Evolutionary conservation across 2,329 filamentous ascomycete species (phyloP).

Genomic region (Xylaria digitata): DNA sequence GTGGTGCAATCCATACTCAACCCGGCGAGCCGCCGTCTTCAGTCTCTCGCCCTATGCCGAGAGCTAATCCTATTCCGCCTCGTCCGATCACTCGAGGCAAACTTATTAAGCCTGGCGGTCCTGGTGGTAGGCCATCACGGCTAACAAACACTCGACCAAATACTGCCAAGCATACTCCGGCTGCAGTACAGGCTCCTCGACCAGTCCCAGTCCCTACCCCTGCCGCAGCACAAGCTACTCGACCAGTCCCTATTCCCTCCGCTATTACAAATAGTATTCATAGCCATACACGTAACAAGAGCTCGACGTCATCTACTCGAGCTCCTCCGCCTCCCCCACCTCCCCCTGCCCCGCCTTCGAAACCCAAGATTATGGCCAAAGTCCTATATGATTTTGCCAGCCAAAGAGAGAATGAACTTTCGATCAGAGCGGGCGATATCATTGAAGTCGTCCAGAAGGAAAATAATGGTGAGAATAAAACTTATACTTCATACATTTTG

Average conservation of each 20-base stretch:
- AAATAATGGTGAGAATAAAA: slow-evolving; percentile 78
- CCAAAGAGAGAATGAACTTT: slow-evolving; percentile 85
- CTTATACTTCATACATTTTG: neutral
- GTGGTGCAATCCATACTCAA: slow-evolving; percentile 86
- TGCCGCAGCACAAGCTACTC: slow-evolving; percentile 46
- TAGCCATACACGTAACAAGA: slow-evolving; percentile 67
- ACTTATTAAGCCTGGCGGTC: slow-evolving; percentile 90
- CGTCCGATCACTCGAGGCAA: slow-evolving; percentile 94
- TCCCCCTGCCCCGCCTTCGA: slow-evolving; percentile 73
- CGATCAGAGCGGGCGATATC: slow-evolving; percentile 81
- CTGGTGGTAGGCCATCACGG: slow-evolving; percentile 82
- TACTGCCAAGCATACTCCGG: slow-evolving; percentile 45
- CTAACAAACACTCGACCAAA: slow-evolving; percentile 63
- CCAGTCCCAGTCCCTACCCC: slow-evolving; percentile 44
- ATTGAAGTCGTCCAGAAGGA: slow-evolving; percentile 95
- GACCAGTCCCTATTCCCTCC: slow-evolving; percentile 45
- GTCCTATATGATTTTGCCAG: slow-evolving; percentile 93
- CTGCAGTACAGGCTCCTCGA: slow-evolving; percentile 42
- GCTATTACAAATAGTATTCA: slow-evolving; percentile 52
- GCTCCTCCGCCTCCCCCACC: slow-evolving; percentile 73
- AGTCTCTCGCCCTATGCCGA: slow-evolving; percentile 84
- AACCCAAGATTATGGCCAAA: slow-evolving; percentile 82
- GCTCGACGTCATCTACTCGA: slow-evolving; percentile 62
- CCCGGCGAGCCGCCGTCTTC: slow-evolving; percentile 86
- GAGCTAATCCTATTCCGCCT: slow-evolving; percentile 84